phyloP scores from a whole-genome alignment of 1,284 basidiomycete species.

The Malassezia furfur region DNA sequence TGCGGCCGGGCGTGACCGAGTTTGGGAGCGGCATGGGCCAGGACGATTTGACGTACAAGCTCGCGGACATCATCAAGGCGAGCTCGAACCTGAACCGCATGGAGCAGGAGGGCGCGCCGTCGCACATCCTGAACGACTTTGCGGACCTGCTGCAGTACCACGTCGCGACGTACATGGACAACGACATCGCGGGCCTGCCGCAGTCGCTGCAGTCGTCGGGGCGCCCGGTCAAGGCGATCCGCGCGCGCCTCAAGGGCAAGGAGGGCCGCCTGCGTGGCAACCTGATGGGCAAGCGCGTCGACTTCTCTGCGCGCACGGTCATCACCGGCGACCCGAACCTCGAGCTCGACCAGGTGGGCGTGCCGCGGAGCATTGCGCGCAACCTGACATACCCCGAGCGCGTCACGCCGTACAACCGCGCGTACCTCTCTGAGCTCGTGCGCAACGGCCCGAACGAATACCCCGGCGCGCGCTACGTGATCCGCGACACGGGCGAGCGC shows the following conservation, averaged over 20 bases:
- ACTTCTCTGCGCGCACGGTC: constrained; percentile 97
- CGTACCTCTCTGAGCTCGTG: constrained; percentile 88
- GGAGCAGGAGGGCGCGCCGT: constrained; percentile 92
- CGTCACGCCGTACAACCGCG: constrained; percentile 96
- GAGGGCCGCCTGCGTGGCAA: constrained; percentile 96
- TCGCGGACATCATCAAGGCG: constrained; percentile 92
- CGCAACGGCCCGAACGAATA: constrained; percentile 90
- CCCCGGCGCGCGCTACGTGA: constrained; percentile 92
- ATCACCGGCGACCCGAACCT: constrained; percentile 98
- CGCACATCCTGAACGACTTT: constrained; percentile 89
- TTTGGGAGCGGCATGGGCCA: constrained; percentile 92
- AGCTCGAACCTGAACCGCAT: constrained; percentile 83
- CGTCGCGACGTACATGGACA: constrained; percentile 99
- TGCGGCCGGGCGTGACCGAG: constrained; percentile 93
- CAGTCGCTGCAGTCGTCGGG: constrained; percentile 96
- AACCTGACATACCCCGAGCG: constrained; percentile 95
- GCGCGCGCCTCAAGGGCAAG: constrained; percentile 94
- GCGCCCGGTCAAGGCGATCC: constrained; percentile 94
- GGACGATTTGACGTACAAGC: constrained; percentile 97
- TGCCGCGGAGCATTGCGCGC: constrained; percentile 93
- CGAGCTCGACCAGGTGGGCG: constrained; percentile 92
- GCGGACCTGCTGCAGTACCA: constrained; percentile 90
- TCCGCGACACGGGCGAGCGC: constrained; percentile 93
- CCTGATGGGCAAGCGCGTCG: constrained; percentile 98
- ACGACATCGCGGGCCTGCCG: constrained; percentile 95